Evolutionary conservation across 2,329 filamentous ascomycete genomes (phyloP), one percentile per base, ranked within the genome.

Genomic region (Colletotrichum euphorbiae): DNA sequence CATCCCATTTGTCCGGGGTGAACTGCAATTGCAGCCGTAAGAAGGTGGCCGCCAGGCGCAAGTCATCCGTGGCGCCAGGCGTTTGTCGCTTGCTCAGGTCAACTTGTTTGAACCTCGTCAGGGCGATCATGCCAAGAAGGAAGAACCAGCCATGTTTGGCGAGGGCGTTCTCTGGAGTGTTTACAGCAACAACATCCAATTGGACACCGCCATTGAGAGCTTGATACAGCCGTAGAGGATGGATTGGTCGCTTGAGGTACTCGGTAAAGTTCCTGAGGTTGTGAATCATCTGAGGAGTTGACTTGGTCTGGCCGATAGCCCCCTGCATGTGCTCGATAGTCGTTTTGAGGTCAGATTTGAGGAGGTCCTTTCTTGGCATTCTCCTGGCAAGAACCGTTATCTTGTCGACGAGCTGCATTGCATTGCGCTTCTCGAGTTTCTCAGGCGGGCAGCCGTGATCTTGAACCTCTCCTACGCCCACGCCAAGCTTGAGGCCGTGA

Each of bases 321-420:
- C 93, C 90, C 76, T 98, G 94, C 80, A 99, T 93, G 72, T 94
- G 94, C 67, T 99, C 96, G 67, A 99, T 96, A 0, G 94, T 93
- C 15, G 86, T 89, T 77, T 95, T 97, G 61, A 99, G 83, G 63
- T 98, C 93, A 15, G 94, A 96, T 77, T 97, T 98, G 15, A 94
- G 88, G 17, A 98, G 81, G 72, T 98, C 96, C 74, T 95, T 97
- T 82, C 97, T 92, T 21, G 93, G 90, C 83, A 98, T 91, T 69
- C 92, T 90, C 56, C 91, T 90, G 2, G 93, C 93, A 66, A 98
- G 89, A 40, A 88, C 83, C 75, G 97, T 91, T 42, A 98, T 88
- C 74, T 94, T 92, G 70, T 97, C 92, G 11, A 97, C 89, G 54
- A 98, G 86, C 71, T 91, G 89, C 74, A 94, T 85, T 0, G 94